Base-by-base conservation (phyloP, 2,329 filamentous ascomycete genomes). In the Xylaria arbuscula region DNA sequence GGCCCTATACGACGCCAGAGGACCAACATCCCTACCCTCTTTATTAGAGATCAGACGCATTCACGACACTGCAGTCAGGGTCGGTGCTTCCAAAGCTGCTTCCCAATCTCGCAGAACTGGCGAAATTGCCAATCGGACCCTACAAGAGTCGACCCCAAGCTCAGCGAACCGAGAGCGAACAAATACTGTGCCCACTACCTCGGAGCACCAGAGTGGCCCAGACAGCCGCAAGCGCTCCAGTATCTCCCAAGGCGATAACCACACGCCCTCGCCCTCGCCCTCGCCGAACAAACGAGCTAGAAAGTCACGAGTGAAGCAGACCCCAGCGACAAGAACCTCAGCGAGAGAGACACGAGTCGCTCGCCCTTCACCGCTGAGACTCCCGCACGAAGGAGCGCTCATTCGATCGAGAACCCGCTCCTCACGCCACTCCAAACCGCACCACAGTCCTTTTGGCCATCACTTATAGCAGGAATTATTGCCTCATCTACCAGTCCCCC, bases 1-100 rank as follows among this genome's bases (percentile, higher is more conserved):
- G 5, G 59, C 66, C n/a, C 19, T 69, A 34, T 57, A 69, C 56
- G 5, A 59, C 24, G 8, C 36, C 34, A 13, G n/a, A 4, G 64
- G 61, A 45, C 64, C 55, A 11, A 11, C 13, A 22, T 7, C 3
- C 2, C 1, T 47, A 36, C 9, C 60, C 58, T 9, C 51, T 19
- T 3, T 9, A 7, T 11, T 10, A 9, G 7, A 60, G 3, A 24
- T 60, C 15, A 10, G 34, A 13, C 5, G 24, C 42, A 13, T 56
- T 28, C 13, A 17, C 50, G 11, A 22, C 17, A 6, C 34, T 5
- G 50, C 42, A 11, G 19, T 2, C 3, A 48, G 40, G 40, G 38
- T 28, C 28, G 28, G 42, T 15, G 7, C n/a, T 7, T 19, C 0
- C 11, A n/a, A 17, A 3, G 36, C 7, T 10, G 0, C 8, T 47